A percentile compares a stretch with the other conserved stretches of the same genome.
phyloP scores from a whole-genome alignment of 202 grass and related monocot species.

The Tripidium arundinaceum region DNA sequence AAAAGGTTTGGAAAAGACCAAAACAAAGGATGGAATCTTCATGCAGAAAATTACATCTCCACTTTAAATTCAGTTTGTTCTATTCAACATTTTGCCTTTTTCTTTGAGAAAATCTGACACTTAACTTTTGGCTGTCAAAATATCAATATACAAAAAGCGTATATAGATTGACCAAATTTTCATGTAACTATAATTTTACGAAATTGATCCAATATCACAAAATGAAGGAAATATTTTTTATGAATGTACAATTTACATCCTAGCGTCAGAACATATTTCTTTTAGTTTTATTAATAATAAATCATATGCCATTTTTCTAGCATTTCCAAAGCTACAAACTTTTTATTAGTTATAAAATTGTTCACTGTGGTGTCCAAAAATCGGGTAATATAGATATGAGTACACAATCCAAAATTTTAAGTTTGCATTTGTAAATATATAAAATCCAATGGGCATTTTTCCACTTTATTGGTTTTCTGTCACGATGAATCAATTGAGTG shows the following conservation, averaged over 20 bases:
- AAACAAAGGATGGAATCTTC: neutral
- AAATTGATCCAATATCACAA: neutral
- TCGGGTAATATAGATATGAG: neutral
- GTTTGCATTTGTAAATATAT: neutral
- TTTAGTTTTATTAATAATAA: neutral
- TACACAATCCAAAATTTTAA: neutral
- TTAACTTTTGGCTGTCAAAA: neutral
- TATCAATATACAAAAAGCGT: neutral
- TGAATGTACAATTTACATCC: neutral
- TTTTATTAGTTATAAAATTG: neutral
- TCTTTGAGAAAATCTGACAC: neutral
- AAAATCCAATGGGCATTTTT: neutral
- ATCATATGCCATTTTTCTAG: neutral
- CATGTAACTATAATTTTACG: neutral
- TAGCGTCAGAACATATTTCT: neutral
- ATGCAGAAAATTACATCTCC: neutral
- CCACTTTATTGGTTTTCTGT: neutral
- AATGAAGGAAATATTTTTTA: neutral
- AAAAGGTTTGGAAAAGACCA: neutral
- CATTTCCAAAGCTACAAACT: neutral
- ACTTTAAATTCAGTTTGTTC: neutral
- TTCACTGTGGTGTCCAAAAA: neutral
- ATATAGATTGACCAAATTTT: neutral
- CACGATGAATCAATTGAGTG: neutral
- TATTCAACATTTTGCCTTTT: neutral